Conservation (phyloP, 139 green algal species). For the Raphidocelis subcapitata region DNA sequence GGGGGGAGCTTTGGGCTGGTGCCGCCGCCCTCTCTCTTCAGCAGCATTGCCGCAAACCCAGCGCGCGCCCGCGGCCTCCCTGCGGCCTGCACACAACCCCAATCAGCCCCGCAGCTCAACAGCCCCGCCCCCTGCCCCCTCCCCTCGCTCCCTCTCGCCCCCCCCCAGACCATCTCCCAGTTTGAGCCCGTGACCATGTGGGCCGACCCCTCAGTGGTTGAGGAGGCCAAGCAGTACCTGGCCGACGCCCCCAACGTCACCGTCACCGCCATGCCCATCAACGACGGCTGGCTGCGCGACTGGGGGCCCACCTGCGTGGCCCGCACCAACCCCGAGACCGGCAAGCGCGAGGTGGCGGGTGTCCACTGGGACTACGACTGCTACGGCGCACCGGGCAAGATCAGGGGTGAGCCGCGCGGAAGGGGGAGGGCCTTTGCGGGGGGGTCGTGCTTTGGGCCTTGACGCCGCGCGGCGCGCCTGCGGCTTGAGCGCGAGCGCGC, state of each 20-base stretch:
- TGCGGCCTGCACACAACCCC: no score
- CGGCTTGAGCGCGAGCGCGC: no score
- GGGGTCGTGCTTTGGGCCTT: background rate
- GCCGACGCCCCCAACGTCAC: conserved; percentile 17
- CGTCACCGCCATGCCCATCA: conserved; percentile 40
- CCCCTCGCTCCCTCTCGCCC: no score
- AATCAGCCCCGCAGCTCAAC: no score
- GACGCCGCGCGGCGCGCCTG: no score
- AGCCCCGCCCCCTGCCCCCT: no score
- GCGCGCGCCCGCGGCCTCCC: no score
- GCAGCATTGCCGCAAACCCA: no score
- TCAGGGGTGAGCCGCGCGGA: background rate
- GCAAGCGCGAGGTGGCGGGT: conserved; percentile 52
- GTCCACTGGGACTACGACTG: conserved; percentile 66
- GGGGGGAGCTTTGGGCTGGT: no score
- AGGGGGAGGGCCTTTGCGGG: background rate
- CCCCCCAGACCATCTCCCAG: conserved; percentile 50
- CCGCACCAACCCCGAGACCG: conserved; percentile 30
- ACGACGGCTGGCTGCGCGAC: conserved; percentile 66
- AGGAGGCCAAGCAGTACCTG: conserved; percentile 28
- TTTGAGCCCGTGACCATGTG: conserved; percentile 66
- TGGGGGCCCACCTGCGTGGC: conserved; percentile 61
- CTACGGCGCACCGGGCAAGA: conserved; percentile 28
- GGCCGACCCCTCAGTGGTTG: conserved; percentile 44
- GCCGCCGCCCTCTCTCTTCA: no score